Evolutionary conservation across 2,329 filamentous ascomycete species (phyloP).

Genomic region (Nemania diffusa): DNA sequence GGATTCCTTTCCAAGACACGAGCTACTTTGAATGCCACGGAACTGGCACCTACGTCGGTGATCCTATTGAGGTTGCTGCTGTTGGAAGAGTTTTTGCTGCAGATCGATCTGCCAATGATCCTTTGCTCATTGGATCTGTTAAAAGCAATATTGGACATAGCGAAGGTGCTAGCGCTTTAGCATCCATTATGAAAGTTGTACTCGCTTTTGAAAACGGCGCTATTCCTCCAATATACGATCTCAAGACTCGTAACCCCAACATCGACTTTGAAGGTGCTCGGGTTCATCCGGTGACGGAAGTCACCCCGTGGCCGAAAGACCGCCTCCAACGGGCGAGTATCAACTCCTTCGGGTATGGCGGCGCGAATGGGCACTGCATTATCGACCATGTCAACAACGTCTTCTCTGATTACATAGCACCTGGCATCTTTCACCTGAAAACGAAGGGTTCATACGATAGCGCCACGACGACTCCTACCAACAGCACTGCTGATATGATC

Average conservation of each 20-base stretch:
- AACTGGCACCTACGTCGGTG: conserved; percentile 55
- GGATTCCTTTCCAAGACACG: conserved; percentile 31
- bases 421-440: conserved; percentile 5
- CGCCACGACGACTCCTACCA: too few relatives aligned
- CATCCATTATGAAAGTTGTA: conserved; percentile 41
- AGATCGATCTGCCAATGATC: conserved; percentile 36
- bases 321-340: conserved; percentile 40
- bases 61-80: conserved; percentile 53
- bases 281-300: conserved; percentile 33
- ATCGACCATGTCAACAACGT: conserved; percentile 41
- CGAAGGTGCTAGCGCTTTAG: conserved; percentile 44
- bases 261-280: conserved; percentile 40
- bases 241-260: conserved; percentile 41
- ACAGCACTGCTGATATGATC: too few relatives aligned
- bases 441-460: neutral
- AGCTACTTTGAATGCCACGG: conserved; percentile 43
- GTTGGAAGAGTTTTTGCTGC: conserved; percentile 39
- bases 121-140: conserved; percentile 37
- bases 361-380: conserved; percentile 47
- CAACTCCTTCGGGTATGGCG: conserved; percentile 48
- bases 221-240: conserved; percentile 44
- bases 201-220: conserved; percentile 40
- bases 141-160: conserved; percentile 41
- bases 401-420: conserved; percentile 25
- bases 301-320: conserved; percentile 39